Base-by-base conservation (phyloP, 2,329 filamentous ascomycete genomes). In the Colletotrichum theobromicola region DNA sequence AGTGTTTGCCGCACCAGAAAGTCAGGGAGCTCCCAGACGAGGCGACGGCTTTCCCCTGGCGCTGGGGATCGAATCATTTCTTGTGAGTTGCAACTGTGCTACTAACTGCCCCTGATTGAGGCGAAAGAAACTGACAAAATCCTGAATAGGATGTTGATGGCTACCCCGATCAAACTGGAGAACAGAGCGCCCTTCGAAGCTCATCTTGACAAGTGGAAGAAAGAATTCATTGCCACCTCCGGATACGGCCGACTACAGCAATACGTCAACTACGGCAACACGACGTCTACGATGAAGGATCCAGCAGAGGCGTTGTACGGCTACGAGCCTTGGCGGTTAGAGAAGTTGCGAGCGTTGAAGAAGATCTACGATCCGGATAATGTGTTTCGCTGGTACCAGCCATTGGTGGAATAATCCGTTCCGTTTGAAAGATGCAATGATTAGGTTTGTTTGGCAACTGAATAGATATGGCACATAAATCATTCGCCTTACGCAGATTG, bases 201-300 rank as follows among this genome's bases (percentile, higher is more conserved):
- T 0, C 86, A 84, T 82, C 85, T 86, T 46, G 78, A 77, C 2
- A 81, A 84, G 67, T 74, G 80, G 3, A 77, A 77, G 5, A 77
- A 86, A 2, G 84, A 77, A n/a, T 79, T 83, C 9, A 77, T 82
- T 53, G 79, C 79, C 77, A 80, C 77, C 73, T 70, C 70, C 13
- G 32, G 72, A 24, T 32, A 75, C 67, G 53, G 76, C 46, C 63
- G 79, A 60, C 26, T 76, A 65, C 37, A 63, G 24, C 53, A 77
- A 42, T 73, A 64, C 55, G 76, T 26, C 37, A 82, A 81, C 26
- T 83, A 83, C 61, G 76, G 82, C 66, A 83, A 83, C 70, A 73
- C 70, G 0, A 73, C 70, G 3, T 82, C 82, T 66, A 80, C 81
- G 4, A 78, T 82, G 62, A 80, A 79, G 13, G 82, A 83, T 18